Evolutionary conservation across 1,284 basidiomycete species (phyloP).

Genomic region (Moniliophthora roreri): DNA sequence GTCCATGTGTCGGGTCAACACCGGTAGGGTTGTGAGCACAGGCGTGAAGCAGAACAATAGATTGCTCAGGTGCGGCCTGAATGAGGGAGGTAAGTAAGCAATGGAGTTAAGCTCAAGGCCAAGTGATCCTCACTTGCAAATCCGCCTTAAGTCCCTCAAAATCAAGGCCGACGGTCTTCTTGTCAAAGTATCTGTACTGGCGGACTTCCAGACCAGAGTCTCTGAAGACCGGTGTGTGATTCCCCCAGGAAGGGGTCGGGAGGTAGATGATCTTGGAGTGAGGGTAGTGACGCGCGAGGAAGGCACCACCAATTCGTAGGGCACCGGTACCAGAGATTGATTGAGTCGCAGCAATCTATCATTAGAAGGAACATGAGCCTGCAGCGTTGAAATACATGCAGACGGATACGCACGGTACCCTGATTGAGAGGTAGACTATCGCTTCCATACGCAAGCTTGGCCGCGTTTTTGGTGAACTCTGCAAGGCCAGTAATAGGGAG

Average conservation of each 20-base stretch:
- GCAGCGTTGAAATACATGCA: slow-evolving; percentile 3
- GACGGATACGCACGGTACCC: slow-evolving; percentile 61
- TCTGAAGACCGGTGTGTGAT: slow-evolving; percentile 87
- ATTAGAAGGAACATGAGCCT: slow-evolving; percentile 13
- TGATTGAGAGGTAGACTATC: slow-evolving; percentile 77
- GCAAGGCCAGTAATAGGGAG: slow-evolving; percentile 93
- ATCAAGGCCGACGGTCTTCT: slow-evolving; percentile 91
- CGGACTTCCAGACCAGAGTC: slow-evolving; percentile 95
- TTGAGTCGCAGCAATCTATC: slow-evolving; percentile 88
- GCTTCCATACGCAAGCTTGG: slow-evolving; percentile 89
- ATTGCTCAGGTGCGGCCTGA: slow-evolving; percentile 74
- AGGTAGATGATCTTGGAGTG: slow-evolving; percentile 90
- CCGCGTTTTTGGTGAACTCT: slow-evolving; percentile 88
- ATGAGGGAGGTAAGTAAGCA: slow-evolving; percentile 12
- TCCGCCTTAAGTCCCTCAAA: slow-evolving; percentile 91
- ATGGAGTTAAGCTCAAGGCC: slow-evolving; percentile 5
- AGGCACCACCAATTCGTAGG: slow-evolving; percentile 93
- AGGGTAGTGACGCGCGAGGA: slow-evolving; percentile 90
- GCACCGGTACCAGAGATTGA: slow-evolving; percentile 99
- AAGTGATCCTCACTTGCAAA: slow-evolving; percentile 56
- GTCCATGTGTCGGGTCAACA: slow-evolving; percentile 90
- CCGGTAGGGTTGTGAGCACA: slow-evolving; percentile 99
- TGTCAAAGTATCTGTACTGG: slow-evolving; percentile 93
- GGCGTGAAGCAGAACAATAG: slow-evolving; percentile 86
- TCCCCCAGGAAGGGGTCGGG: slow-evolving; percentile 96